Conservation (phyloP, 805 yeast species). For the Lipomyces japonicus region DNA sequence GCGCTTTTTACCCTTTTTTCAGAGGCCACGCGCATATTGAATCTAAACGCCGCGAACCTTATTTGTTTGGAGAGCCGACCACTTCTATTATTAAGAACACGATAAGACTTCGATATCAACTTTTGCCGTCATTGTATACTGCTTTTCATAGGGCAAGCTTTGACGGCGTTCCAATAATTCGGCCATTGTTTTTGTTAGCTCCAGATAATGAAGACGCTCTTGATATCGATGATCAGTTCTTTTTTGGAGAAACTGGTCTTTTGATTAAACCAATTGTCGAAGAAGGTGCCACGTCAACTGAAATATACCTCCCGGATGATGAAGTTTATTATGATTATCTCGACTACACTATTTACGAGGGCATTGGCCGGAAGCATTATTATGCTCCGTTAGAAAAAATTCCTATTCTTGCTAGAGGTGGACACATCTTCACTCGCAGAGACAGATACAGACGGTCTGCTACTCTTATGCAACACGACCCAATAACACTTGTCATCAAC, state of each 20-base stretch:
- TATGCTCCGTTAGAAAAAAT: slow-evolving; percentile 54
- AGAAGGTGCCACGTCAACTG: slow-evolving; percentile 44
- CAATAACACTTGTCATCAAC: slow-evolving; percentile 70
- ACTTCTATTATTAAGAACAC: slow-evolving; percentile 65
- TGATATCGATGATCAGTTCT: slow-evolving; percentile 77
- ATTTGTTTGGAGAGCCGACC: slow-evolving; percentile 74
- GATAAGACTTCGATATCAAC: slow-evolving; percentile 63
- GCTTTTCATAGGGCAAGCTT: slow-evolving; percentile 62
- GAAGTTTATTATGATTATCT: slow-evolving; percentile 41
- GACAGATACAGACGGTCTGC: slow-evolving; percentile 78
- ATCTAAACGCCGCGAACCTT: slow-evolving; percentile 88
- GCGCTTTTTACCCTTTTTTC: slow-evolving; percentile 94
- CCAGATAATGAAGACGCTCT: slow-evolving; percentile 45
- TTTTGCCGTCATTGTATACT: slow-evolving; percentile 79
- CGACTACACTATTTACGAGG: slow-evolving; percentile 32
- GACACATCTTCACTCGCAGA: slow-evolving; percentile 63
- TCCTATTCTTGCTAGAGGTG: slow-evolving; percentile 77
- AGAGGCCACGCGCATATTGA: slow-evolving; percentile 97
- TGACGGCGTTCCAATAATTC: slow-evolving; percentile 63
- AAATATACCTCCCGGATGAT: slow-evolving; percentile 49
- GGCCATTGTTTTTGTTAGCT: slow-evolving; percentile 31
- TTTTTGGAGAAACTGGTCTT: slow-evolving; percentile 65
- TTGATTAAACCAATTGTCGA: slow-evolving; percentile 76
- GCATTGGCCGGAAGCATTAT: slow-evolving; percentile 42
- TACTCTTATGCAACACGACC: slow-evolving; percentile 69